These are phyloP conservation scores for Plasmodium yoelii DNA, from an alignment of 169 alveolate species.

Conservation along the genomic window DNA sequence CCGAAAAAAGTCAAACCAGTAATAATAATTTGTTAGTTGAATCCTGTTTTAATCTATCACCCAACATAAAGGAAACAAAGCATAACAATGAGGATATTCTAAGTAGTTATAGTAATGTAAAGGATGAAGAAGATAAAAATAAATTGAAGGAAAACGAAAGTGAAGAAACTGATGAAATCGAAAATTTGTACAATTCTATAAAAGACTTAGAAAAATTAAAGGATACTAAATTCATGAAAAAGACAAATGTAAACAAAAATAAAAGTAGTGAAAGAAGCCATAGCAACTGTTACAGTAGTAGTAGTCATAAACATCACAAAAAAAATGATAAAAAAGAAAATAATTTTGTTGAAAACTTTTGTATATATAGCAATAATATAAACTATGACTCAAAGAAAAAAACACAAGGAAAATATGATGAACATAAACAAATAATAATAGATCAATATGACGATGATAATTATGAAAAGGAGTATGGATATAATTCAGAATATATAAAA, in stretches of 20 bases:
- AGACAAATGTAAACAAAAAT: background rate
- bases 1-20: conserved; percentile 5
- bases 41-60: too few species aligned
- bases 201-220: background rate
- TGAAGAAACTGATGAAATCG: background rate
- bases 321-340: background rate
- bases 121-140: background rate
- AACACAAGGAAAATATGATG: background rate
- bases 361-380: conserved; percentile 27
- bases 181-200: background rate
- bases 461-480: conserved; percentile 29
- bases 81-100: too few species aligned
- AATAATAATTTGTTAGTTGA: background rate
- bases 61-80: too few species aligned
- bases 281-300: background rate
- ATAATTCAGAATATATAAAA: conserved; percentile 30
- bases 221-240: background rate
- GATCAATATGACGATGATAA: conserved; percentile 22
- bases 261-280: conserved; percentile 1
- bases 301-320: background rate
- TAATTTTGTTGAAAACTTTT: conserved; percentile 19
- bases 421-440: background rate
- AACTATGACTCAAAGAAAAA: conserved; percentile 1
- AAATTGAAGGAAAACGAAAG: conserved; percentile 1
- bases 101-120: too few species aligned